These are phyloP conservation scores for Skeletonema marinoi DNA, from an alignment of 108 stramenopile species.

Conservation along the genomic window DNA sequence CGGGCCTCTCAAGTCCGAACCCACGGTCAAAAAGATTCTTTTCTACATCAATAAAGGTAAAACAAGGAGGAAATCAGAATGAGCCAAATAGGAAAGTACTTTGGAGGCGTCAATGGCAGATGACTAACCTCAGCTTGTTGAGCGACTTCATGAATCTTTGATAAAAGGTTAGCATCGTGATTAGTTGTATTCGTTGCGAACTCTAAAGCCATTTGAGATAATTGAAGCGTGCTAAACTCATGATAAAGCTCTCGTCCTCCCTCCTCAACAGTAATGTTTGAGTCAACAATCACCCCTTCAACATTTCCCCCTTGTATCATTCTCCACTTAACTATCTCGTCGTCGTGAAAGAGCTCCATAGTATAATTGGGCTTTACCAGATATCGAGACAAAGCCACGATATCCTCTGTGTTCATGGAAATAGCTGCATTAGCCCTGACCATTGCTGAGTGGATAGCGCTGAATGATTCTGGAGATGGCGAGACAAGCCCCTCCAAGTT, in stretches of 20 bases:
- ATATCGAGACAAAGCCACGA: constrained; percentile 25
- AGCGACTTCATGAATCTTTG: constrained; percentile 30
- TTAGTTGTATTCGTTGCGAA: constrained; percentile 21
- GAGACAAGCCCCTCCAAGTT: constrained; percentile 27
- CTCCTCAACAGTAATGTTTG: background rate
- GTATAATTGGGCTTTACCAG: constrained; percentile 28
- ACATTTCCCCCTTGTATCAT: background rate
- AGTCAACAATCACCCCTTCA: background rate
- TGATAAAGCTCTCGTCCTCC: constrained; percentile 19
- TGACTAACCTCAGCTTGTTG: constrained; percentile 42
- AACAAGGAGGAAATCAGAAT: background rate
- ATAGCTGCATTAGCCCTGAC: constrained; percentile 15
- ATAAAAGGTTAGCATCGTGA: background rate
- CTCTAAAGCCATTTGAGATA: constrained; percentile 30
- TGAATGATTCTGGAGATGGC: constrained; percentile 44
- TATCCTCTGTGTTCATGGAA: background rate
- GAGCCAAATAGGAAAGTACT: background rate
- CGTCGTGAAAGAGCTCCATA: constrained; percentile 18
- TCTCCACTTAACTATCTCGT: constrained; percentile 24
- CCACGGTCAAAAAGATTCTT: constrained; percentile 27
- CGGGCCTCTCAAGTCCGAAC: constrained; percentile 34
- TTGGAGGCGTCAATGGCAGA: background rate
- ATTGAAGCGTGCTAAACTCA: constrained; percentile 23
- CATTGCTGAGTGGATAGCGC: constrained; percentile 19
- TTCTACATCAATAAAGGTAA: constrained; percentile 11